These are phyloP conservation scores for Diplodia sapinea DNA, from an alignment of 2,329 filamentous ascomycete genomes.

Conservation along the genomic window DNA sequence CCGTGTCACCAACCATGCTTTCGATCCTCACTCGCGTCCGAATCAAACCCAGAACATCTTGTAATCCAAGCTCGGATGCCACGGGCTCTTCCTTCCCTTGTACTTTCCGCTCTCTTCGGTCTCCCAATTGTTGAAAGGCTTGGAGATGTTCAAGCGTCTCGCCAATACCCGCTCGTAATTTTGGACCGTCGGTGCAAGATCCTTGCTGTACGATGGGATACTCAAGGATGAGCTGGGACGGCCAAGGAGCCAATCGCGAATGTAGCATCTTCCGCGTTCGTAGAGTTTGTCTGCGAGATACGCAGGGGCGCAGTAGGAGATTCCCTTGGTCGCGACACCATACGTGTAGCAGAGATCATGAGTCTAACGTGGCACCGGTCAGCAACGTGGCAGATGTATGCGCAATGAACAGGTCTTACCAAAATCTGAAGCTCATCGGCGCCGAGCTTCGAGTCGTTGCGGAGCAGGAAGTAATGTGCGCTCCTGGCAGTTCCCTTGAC, in stretches of 20 bases:
- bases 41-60: conserved; percentile 40
- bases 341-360: conserved; percentile 46
- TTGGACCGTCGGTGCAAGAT: neutral
- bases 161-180: neutral
- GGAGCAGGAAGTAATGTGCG: conserved; percentile 44
- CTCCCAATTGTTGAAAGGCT: conserved; percentile 5
- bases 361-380: conserved; percentile 34
- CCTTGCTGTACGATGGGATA: neutral
- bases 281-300: conserved; percentile 51
- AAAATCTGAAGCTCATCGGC: conserved; percentile 36
- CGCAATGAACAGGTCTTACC: neutral
- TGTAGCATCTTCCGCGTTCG: conserved; percentile 44
- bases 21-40: neutral
- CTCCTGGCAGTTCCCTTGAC: conserved; percentile 43
- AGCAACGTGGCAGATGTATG: neutral
- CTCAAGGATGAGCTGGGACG: neutral
- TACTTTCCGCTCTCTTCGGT: neutral
- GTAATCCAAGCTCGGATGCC: conserved; percentile 36
- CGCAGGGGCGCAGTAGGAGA: conserved; percentile 47
- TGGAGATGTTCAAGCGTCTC: neutral
- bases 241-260: conserved; percentile 34
- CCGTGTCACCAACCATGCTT: neutral
- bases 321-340: conserved; percentile 39
- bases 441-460: conserved; percentile 38
- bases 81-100: conserved; percentile 34